A percentile compares a stretch with the other conserved stretches of the same genome.
Conservation (phyloP, 225 moss, liverwort and hornwort species). For the Anthoceros angustus region DNA sequence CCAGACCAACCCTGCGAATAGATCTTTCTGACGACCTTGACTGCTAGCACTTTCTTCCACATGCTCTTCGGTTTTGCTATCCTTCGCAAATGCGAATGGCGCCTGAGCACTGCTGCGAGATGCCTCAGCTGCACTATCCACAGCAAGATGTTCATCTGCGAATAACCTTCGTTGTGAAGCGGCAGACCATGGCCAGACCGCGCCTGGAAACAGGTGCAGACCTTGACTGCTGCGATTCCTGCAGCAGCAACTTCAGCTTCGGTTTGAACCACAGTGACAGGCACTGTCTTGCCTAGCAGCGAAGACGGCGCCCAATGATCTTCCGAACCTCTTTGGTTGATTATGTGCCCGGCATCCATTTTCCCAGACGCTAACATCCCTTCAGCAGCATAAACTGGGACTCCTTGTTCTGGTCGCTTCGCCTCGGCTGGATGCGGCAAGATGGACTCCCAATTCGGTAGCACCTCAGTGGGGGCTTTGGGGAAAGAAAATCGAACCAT, state of each 20-base stretch:
- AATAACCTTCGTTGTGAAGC: too few relatives aligned
- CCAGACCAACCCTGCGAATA: too few relatives aligned
- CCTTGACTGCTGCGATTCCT: neutral
- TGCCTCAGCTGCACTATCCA: neutral
- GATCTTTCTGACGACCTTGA: too few relatives aligned
- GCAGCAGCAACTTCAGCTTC: neutral
- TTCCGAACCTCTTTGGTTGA: neutral
- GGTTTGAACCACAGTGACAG: neutral
- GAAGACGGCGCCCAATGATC: neutral
- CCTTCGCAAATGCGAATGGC: too few relatives aligned
- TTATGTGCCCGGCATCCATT: neutral
- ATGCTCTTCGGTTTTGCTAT: too few relatives aligned
- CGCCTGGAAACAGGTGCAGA: neutral
- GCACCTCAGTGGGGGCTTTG: conserved; percentile 20
- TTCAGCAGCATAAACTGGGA: neutral
- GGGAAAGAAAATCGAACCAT: conserved; percentile 10
- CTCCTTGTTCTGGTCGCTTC: neutral
- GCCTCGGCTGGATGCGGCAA: neutral
- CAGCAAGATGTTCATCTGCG: neutral
- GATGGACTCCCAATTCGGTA: neutral
- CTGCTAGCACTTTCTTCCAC: too few relatives aligned
- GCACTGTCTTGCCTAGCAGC: neutral
- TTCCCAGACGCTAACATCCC: neutral
- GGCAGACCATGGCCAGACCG: too few relatives aligned
- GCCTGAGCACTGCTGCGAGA: too few relatives aligned